These are phyloP conservation scores for Solanum sparsipilum DNA, from an alignment of 257 asterid species.

Conservation along the genomic window DNA sequence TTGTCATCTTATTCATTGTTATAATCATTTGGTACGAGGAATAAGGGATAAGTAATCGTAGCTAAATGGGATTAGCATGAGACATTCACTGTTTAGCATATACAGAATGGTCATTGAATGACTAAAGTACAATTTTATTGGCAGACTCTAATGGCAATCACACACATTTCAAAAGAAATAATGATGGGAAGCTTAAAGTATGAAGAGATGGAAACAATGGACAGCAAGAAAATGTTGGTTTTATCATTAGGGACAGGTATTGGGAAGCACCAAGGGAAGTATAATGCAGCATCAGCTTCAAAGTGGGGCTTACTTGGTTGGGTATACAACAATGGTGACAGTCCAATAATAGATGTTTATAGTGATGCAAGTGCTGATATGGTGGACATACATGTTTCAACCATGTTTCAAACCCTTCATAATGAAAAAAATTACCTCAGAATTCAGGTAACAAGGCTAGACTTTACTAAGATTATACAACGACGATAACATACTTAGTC, in stretches of 20 bases:
- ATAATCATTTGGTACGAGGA: neutral
- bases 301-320: conserved; percentile 44
- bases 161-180: conserved; percentile 45
- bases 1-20: neutral
- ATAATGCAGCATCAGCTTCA: conserved; percentile 24
- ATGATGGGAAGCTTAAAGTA: conserved; percentile 24
- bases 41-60: neutral
- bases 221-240: conserved; percentile 34
- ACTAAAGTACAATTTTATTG: no score
- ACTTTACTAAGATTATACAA: neutral
- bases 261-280: conserved; percentile 26
- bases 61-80: neutral
- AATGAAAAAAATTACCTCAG: conserved; percentile 42
- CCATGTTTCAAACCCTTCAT: conserved; percentile 34
- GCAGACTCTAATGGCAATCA: conserved; percentile 56
- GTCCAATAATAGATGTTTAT: conserved; percentile 26
- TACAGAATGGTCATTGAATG: neutral
- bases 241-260: conserved; percentile 47
- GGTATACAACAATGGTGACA: conserved; percentile 30
- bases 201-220: conserved; percentile 41
- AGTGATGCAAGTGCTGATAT: conserved; percentile 41
- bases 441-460: conserved; percentile 29
- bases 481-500: neutral
- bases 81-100: neutral
- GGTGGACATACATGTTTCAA: conserved; percentile 55